These are phyloP conservation scores for Penicillium sp. DNA, from an alignment of 2,329 filamentous ascomycete species.

Conservation along the genomic window DNA sequence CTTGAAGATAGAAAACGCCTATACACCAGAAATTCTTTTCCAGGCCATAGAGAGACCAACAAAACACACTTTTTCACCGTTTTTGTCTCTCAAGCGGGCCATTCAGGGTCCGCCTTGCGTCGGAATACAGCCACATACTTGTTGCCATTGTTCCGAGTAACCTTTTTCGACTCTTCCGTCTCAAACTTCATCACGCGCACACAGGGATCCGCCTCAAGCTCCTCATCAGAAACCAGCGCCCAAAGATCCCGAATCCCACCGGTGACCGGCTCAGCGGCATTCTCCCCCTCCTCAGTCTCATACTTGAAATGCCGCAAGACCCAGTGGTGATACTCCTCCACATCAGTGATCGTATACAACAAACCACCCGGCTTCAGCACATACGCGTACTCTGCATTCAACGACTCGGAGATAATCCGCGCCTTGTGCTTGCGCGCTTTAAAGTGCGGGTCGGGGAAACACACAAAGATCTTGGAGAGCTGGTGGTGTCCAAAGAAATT, in stretches of 20 bases:
- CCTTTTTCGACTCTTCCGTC: conserved; percentile 98
- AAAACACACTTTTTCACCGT: neutral
- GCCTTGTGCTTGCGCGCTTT: conserved; percentile 97
- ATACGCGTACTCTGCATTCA: conserved; percentile 93
- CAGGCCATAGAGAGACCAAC: conserved; percentile 1
- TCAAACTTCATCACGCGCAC: conserved; percentile 68
- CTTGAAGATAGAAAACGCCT: conserved; percentile 13
- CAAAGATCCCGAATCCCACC: conserved; percentile 68
- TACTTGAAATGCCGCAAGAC: conserved; percentile 84
- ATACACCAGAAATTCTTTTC: conserved; percentile 14
- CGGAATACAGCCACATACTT: conserved; percentile 92
- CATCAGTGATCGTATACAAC: conserved; percentile 96
- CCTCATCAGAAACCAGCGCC: conserved; percentile 65
- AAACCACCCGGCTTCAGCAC: conserved; percentile 79
- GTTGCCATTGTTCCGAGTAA: conserved; percentile 81
- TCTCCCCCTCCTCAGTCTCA: conserved; percentile 59
- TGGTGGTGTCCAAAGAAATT: conserved; percentile 88
- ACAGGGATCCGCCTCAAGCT: conserved; percentile 59
- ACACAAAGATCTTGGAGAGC: conserved; percentile 90
- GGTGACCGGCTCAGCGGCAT: conserved; percentile 69
- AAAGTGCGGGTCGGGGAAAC: conserved; percentile 98
- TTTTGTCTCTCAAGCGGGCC: conserved; percentile 49
- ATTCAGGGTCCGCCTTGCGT: conserved; percentile 76
- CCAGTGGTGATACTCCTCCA: conserved; percentile 90
- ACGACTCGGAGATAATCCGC: conserved; percentile 82